Conservation (phyloP, 768 basidiomycete species). For the Pisolithus albus region DNA sequence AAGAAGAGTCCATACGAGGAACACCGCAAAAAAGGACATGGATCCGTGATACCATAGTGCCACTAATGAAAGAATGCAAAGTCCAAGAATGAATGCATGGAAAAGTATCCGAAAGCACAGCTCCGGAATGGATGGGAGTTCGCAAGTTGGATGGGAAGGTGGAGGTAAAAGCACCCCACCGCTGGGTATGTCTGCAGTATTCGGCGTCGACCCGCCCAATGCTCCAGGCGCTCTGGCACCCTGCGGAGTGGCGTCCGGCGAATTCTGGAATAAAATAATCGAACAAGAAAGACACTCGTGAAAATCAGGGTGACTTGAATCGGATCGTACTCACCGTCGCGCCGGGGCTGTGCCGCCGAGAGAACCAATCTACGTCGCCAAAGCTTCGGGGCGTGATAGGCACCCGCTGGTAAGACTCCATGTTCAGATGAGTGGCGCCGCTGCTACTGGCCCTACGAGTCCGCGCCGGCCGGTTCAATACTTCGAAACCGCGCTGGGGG, state of each 20-base stretch:
- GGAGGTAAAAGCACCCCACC: slow-evolving; percentile 33
- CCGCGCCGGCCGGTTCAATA: slow-evolving; percentile 43
- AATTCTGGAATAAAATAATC: slow-evolving; percentile 41
- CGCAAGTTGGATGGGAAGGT: slow-evolving; percentile 16
- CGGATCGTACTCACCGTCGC: slow-evolving; percentile 48
- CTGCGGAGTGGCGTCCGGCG: slow-evolving; percentile 61
- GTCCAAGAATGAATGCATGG: slow-evolving; percentile 52
- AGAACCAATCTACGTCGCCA: slow-evolving; percentile 74
- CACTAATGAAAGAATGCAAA: slow-evolving; percentile 50
- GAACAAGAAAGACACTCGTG: slow-evolving; percentile 7
- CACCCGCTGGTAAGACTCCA: slow-evolving; percentile 39
- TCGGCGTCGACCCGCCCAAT: slow-evolving; percentile 40
- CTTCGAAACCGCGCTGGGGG: slow-evolving; percentile 39
- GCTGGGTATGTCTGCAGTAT: slow-evolving; percentile 44
- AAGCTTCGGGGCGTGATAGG: slow-evolving; percentile 46
- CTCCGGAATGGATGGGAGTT: slow-evolving; percentile 33
- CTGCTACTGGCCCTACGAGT: slow-evolving; percentile 46
- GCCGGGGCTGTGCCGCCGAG: slow-evolving; percentile 63
- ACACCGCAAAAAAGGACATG: slow-evolving; percentile 51
- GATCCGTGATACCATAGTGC: slow-evolving; percentile 54
- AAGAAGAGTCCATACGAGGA: slow-evolving; percentile 52
- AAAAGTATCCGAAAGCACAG: slow-evolving; percentile 44
- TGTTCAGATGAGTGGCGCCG: slow-evolving; percentile 36
- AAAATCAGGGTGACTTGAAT: slow-evolving; percentile 13
- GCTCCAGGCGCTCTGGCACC: slow-evolving; percentile 37